phyloP scores from a whole-genome alignment of 768 basidiomycete species.

The Cystobasidium ongulense region DNA sequence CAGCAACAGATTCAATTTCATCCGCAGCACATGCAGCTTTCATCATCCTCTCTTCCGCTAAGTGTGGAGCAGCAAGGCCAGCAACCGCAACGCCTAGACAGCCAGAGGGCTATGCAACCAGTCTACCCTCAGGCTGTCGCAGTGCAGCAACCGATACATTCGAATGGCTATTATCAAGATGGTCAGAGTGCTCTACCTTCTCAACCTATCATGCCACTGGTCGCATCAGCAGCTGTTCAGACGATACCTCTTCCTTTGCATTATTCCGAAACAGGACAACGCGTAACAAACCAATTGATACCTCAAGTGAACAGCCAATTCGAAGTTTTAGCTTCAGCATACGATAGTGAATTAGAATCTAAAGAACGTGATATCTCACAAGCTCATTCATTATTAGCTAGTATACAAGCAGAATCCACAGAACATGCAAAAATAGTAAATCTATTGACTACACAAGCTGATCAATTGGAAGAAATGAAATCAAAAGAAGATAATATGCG shows the following conservation, averaged over 20 bases:
- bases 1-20: not conserved
- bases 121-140: not conserved
- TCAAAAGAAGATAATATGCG: slow-evolving; percentile 58
- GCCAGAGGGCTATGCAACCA: not conserved
- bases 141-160: not conserved
- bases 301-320: slow-evolving; percentile 78
- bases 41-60: not conserved
- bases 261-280: slow-evolving; percentile 74
- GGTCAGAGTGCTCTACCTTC: not conserved
- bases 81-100: not conserved
- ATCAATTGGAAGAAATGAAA: slow-evolving; percentile 58
- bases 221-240: not conserved
- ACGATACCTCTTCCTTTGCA: slow-evolving; percentile 58
- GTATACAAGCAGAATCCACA: slow-evolving; percentile 80
- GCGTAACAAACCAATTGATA: slow-evolving; percentile 72
- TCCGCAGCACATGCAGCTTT: not conserved
- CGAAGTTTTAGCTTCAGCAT: slow-evolving; percentile 75
- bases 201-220: not conserved
- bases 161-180: slow-evolving; percentile 4
- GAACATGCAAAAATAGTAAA: slow-evolving; percentile 70
- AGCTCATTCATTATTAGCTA: slow-evolving; percentile 72
- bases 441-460: slow-evolving; percentile 61
- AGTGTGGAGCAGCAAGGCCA: not conserved
- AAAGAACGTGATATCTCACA: slow-evolving; percentile 87
- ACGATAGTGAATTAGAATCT: slow-evolving; percentile 81